A percentile compares a stretch with the other conserved stretches of the same genome.
Evolutionary conservation across 768 basidiomycete genomes (phyloP).

Genomic region (Ramaria sp.): DNA sequence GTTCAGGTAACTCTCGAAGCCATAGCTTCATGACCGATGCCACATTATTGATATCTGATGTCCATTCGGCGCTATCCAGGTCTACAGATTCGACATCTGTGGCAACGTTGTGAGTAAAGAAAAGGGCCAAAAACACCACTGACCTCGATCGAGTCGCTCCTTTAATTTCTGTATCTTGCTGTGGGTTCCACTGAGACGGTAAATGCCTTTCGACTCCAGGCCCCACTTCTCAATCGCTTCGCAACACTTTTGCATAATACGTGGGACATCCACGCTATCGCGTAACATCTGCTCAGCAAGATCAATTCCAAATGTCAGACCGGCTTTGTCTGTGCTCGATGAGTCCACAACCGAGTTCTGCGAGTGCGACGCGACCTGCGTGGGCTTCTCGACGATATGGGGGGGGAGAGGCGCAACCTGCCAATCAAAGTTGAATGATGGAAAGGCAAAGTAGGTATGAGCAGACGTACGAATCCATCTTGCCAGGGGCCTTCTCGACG

Average conservation of each 20-base stretch:
- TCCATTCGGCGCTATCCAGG: conserved; percentile 82
- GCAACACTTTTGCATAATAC: conserved; percentile 79
- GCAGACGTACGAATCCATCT: conserved; percentile 83
- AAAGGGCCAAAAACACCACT: conserved; percentile 10
- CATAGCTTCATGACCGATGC: conserved; percentile 92
- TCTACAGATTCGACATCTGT: conserved; percentile 80
- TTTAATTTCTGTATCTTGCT: conserved; percentile 79
- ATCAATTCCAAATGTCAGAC: conserved; percentile 88
- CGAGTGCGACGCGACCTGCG: not conserved
- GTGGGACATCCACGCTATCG: conserved; percentile 83
- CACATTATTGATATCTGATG: conserved; percentile 90
- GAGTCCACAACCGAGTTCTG: conserved; percentile 1
- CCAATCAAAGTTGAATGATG: conserved; percentile 10
- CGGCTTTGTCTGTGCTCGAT: conserved; percentile 44
- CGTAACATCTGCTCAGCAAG: conserved; percentile 89
- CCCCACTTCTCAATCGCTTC: conserved; percentile 89
- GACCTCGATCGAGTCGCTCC: conserved; percentile 78
- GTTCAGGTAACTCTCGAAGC: conserved; percentile 93
- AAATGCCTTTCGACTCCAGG: conserved; percentile 76
- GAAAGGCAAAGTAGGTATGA: conserved; percentile 3
- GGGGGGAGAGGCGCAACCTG: conserved; percentile 56
- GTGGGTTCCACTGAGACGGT: conserved; percentile 85
- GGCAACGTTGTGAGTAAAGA: not conserved
- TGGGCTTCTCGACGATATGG: conserved; percentile 14
- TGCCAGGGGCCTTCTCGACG: conserved; percentile 82